Base-by-base conservation (phyloP, 2,329 filamentous ascomycete genomes). In the Zasmidium angulare region DNA sequence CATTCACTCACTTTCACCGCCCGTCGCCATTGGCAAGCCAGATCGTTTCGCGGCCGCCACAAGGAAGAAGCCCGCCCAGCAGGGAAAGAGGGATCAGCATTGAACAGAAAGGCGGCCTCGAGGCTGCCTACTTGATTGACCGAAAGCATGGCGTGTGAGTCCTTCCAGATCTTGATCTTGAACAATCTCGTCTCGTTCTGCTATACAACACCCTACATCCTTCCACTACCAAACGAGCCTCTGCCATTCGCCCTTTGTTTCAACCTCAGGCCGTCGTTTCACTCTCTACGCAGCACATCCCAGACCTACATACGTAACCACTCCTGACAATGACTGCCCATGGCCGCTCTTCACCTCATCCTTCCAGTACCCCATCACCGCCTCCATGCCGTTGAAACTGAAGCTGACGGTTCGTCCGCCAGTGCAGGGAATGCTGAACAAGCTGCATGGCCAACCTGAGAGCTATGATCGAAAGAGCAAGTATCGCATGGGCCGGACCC, bases 401-500 rank as follows among this genome's bases (percentile, higher is more conserved):
- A 56, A 57, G 65, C 65, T 67, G 58, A 67, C 63, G 31, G 19
- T 61, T 24, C 50, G 53, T 46, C 47, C 53, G 48, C 36, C 62
- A 67, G 65, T 67, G 49, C 65, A 67, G 56, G 63, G 62, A 43
- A 96, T 97, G 91, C 84, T 97, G 71, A 96, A 93, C 81, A 92
- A 93, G 85, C 89, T 97, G 72, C 91, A 96, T 72, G 92, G 93
- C 77, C 93, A 98, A 81, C 93, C 93, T 68, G 92, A 96, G 69
- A 97, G 91, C 81, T 99, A 99, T 82, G 95, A 98, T 76, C 96
- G 96, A 80, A 99, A 99, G 91, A 82, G 90, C 64, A 90, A 89
- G 76, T 99, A 99, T 78, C 87, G 84, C 69, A 96, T 99, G 77
- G 95, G 95, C 71, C 87, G 89, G 75, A 98, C 93, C 22, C 85